Evolutionary conservation across 2,329 filamentous ascomycete species (phyloP).

Genomic region (Pyrenophora tritici-repentis): DNA sequence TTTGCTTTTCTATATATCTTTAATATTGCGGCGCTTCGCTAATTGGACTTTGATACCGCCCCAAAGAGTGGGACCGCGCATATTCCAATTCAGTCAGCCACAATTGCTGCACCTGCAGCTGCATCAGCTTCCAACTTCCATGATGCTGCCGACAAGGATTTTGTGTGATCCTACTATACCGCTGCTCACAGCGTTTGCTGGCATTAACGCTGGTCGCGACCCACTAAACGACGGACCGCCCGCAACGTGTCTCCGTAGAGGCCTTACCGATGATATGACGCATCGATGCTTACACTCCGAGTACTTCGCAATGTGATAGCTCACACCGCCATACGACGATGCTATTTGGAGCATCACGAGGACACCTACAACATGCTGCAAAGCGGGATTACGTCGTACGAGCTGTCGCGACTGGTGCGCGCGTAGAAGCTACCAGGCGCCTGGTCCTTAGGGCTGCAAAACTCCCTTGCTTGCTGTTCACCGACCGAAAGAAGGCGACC

Average conservation of each 20-base stretch:
- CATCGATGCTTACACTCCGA: slow-evolving; percentile 11
- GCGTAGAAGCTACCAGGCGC: slow-evolving; percentile 14
- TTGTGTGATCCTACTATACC: slow-evolving; percentile 2
- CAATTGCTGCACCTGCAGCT: slow-evolving; percentile 10
- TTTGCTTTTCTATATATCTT: slow-evolving; percentile 3
- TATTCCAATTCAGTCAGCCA: slow-evolving; percentile 7
- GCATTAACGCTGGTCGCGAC: slow-evolving; percentile 13
- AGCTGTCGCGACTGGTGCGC: slow-evolving; percentile 10
- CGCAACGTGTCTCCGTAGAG: slow-evolving; percentile 23
- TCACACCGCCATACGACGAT: slow-evolving; percentile 20
- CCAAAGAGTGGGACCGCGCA: slow-evolving; percentile 7
- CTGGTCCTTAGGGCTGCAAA: slow-evolving; percentile 16
- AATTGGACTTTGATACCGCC: slow-evolving; percentile 5
- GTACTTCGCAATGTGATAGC: slow-evolving; percentile 4
- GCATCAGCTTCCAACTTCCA: slow-evolving; percentile 2
- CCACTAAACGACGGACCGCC: slow-evolving; percentile 20
- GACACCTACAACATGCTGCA: slow-evolving; percentile 1
- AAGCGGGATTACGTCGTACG: slow-evolving; percentile 7
- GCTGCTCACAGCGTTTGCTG: slow-evolving; percentile 13
- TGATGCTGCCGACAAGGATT: neutral
- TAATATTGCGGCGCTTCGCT: neutral
- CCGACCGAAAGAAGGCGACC: slow-evolving; percentile 10
- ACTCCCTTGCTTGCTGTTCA: slow-evolving; percentile 18
- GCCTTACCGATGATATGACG: slow-evolving; percentile 14
- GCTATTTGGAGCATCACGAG: slow-evolving; percentile 12